Evolutionary conservation across 257 asterid species (phyloP).

Genomic region (Solanum corneliomulleri): DNA sequence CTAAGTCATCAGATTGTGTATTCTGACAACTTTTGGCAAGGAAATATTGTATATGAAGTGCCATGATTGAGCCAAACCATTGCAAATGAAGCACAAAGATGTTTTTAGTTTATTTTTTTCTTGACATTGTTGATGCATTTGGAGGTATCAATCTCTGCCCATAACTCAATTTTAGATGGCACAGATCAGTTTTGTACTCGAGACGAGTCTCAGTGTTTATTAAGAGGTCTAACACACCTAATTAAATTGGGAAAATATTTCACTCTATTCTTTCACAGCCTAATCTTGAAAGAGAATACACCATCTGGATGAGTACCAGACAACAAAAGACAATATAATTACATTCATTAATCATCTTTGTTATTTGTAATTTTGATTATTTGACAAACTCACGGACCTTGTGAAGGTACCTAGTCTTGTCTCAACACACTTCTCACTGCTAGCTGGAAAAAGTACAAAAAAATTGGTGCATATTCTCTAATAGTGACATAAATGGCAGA

Average conservation of each 20-base stretch:
- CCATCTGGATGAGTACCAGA: not conserved
- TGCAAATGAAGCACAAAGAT: not conserved
- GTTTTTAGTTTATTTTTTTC: not conserved
- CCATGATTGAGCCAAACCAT: not conserved
- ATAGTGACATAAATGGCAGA: no score
- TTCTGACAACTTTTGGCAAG: not conserved
- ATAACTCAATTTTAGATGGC: not conserved
- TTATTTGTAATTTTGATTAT: no score
- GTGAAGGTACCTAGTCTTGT: no score
- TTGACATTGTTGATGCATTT: not conserved
- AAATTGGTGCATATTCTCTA: no score
- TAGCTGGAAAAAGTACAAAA: no score
- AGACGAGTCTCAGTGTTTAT: not conserved
- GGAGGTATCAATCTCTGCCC: not conserved
- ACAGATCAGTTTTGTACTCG: not conserved
- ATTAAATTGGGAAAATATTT: not conserved
- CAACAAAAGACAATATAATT: not conserved
- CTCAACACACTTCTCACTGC: no score
- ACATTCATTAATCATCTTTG: not conserved
- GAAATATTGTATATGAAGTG: not conserved
- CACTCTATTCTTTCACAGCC: not conserved
- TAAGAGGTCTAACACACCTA: not conserved
- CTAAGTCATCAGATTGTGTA: not conserved
- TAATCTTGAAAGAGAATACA: not conserved
- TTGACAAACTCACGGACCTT: no score